Evolutionary conservation across 2,329 filamentous ascomycete species (phyloP).

Genomic region (Emmonsia crescens): DNA sequence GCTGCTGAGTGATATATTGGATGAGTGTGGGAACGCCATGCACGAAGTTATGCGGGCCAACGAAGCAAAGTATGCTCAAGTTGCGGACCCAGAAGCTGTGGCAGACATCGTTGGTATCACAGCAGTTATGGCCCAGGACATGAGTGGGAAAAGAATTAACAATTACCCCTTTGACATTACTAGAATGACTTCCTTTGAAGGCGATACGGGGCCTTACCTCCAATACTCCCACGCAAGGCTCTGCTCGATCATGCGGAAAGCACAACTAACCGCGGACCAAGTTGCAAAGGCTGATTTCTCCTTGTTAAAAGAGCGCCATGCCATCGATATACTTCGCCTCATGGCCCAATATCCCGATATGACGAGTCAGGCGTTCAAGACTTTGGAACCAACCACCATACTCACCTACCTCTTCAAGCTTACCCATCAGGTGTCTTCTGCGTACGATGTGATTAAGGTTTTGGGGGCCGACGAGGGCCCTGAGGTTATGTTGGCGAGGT

Average conservation of each 20-base stretch:
- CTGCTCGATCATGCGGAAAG: constrained; percentile 49
- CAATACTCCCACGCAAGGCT: constrained; percentile 73
- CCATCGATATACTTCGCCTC: constrained; percentile 60
- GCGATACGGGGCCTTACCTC: constrained; percentile 74
- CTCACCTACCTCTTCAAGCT: constrained; percentile 58
- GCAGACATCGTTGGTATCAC: constrained; percentile 76
- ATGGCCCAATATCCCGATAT: constrained; percentile 81
- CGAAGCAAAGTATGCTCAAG: constrained; percentile 69
- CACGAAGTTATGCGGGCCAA: constrained; percentile 83
- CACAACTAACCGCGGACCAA: constrained; percentile 44
- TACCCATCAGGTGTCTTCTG: constrained; percentile 9
- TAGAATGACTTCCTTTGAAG: constrained; percentile 72
- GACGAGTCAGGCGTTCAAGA: constrained; percentile 72
- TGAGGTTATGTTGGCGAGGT: constrained; percentile 35
- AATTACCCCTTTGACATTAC: constrained; percentile 67
- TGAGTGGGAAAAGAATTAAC: constrained; percentile 67
- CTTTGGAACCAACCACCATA: constrained; percentile 61
- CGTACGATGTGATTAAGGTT: constrained; percentile 26
- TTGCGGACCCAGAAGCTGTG: constrained; percentile 61
- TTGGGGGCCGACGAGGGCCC: constrained; percentile 41
- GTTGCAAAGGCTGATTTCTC: constrained; percentile 54
- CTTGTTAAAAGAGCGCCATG: constrained; percentile 61
- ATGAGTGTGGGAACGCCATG: constrained; percentile 73
- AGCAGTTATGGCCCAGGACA: constrained; percentile 86
- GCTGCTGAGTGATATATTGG: constrained; percentile 54